Conservation (phyloP, 2,329 filamentous ascomycete species). For the Alternaria solani region DNA sequence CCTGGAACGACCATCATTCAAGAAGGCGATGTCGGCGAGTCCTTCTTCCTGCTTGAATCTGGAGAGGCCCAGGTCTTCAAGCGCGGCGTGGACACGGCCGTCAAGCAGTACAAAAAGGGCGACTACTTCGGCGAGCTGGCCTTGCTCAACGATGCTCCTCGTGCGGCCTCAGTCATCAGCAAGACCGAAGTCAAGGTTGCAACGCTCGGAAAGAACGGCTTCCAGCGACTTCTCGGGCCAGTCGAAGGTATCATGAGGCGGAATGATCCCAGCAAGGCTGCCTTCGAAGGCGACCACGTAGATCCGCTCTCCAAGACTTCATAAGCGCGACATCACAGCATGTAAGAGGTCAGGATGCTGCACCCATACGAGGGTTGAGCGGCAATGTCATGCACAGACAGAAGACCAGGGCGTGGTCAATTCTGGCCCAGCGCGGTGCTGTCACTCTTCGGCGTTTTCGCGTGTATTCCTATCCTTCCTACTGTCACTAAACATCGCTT, state of each 20-base stretch:
- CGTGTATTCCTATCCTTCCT: constrained; percentile 50
- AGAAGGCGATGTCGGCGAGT: constrained; percentile 89
- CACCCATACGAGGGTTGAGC: constrained; percentile 1
- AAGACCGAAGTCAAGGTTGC: constrained; percentile 91
- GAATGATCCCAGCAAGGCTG: constrained; percentile 63
- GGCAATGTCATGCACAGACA: background rate
- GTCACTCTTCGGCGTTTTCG: constrained; percentile 33
- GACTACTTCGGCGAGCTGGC: constrained; percentile 98
- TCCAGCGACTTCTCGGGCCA: constrained; percentile 89
- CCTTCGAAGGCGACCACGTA: constrained; percentile 57
- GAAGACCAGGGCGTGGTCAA: constrained; percentile 3
- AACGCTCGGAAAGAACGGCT: constrained; percentile 89
- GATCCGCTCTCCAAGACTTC: constrained; percentile 63
- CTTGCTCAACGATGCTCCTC: constrained; percentile 88
- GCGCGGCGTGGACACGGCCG: constrained; percentile 70
- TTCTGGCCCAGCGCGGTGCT: constrained; percentile 7
- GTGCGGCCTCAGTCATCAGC: constrained; percentile 87
- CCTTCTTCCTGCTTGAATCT: constrained; percentile 88
- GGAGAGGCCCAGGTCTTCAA: constrained; percentile 90
- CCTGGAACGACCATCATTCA: constrained; percentile 83
- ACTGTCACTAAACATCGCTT: constrained; percentile 50
- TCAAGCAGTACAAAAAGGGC: constrained; percentile 86
- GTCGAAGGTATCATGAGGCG: constrained; percentile 95
- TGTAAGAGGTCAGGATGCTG: background rate
- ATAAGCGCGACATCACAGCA: constrained; percentile 17